Evolutionary conservation across 1,284 basidiomycete genomes (phyloP).

Genomic region (Fomes fomentarius): DNA sequence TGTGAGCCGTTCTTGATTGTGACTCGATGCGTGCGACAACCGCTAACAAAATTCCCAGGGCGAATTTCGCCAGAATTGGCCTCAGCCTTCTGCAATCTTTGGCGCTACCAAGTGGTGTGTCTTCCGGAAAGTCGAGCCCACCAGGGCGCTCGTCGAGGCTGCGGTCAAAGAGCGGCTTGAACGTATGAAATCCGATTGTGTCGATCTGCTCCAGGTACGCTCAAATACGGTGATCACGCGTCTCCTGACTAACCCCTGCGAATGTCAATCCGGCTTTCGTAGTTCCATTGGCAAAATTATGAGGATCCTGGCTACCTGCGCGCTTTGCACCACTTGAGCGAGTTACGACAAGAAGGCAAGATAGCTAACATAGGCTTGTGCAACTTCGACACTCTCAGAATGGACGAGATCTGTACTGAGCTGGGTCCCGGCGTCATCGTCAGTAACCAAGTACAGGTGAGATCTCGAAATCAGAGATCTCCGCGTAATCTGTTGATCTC

Average conservation of each 20-base stretch:
- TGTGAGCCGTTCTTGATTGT: constrained; percentile 38
- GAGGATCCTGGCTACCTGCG: constrained; percentile 67
- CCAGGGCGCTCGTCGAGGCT: constrained; percentile 60
- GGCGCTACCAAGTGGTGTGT: constrained; percentile 86
- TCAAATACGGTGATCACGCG: neutral
- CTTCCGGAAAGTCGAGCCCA: constrained; percentile 58
- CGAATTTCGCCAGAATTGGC: constrained; percentile 57
- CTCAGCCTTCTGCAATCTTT: constrained; percentile 48
- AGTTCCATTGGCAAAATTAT: constrained; percentile 88
- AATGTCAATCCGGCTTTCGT: neutral
- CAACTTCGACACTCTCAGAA: constrained; percentile 77
- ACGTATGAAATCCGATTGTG: constrained; percentile 48
- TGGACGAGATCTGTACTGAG: constrained; percentile 78
- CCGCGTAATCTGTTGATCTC: neutral
- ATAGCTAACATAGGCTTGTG: constrained; percentile 74
- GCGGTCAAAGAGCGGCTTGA: constrained; percentile 69
- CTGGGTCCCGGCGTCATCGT: constrained; percentile 70
- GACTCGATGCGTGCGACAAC: neutral
- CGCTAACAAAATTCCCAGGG: constrained; percentile 48
- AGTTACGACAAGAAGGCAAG: constrained; percentile 62
- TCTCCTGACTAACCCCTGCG: neutral
- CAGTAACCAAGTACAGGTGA: constrained; percentile 82
- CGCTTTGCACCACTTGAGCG: constrained; percentile 60
- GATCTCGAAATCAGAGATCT: constrained; percentile 10
- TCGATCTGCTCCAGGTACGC: constrained; percentile 75